A percentile compares a stretch with the other conserved stretches of the same genome.
These are phyloP conservation scores for Exophiala bonariae DNA, from an alignment of 2,329 filamentous ascomycete species.

Conservation along the genomic window DNA sequence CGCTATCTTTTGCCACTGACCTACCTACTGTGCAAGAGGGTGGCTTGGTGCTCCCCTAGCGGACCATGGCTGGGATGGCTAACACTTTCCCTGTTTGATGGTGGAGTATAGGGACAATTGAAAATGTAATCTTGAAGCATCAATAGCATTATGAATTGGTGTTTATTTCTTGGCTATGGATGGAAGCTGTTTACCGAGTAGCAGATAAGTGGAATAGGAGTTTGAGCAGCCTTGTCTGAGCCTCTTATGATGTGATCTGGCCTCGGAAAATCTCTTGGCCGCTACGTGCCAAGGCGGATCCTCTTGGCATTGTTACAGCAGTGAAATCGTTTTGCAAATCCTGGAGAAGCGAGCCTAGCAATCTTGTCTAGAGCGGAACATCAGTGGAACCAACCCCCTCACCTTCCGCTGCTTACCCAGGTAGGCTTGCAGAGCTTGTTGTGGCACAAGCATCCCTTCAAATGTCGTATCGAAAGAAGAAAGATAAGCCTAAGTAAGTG, in stretches of 20 bases:
- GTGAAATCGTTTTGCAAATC: background rate
- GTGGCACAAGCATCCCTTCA: too few species aligned
- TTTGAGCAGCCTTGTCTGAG: background rate
- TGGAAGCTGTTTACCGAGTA: background rate
- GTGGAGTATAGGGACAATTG: background rate
- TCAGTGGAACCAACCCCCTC: too few species aligned
- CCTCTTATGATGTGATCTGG: background rate
- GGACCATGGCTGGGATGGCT: background rate
- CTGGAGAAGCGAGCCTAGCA: background rate
- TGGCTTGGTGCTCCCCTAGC: too few species aligned
- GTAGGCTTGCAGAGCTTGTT: background rate
- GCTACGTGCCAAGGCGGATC: slow-evolving; percentile 1
- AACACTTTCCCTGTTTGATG: background rate
- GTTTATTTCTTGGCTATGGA: slow-evolving; percentile 1
- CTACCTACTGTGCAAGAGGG: too few species aligned
- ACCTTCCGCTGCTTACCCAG: background rate
- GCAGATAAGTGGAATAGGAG: slow-evolving; percentile 1
- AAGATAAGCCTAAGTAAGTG: too few species aligned
- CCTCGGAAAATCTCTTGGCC: background rate
- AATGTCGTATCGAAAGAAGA: too few species aligned
- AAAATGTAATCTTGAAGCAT: slow-evolving; percentile 11
- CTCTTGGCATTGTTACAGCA: slow-evolving; percentile 1
- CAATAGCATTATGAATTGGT: background rate
- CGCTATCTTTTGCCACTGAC: too few species aligned
- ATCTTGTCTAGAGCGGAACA: too few species aligned